Base-by-base conservation (phyloP, 192 early-diverging fungal species). In the Geranomyces variabilis region DNA sequence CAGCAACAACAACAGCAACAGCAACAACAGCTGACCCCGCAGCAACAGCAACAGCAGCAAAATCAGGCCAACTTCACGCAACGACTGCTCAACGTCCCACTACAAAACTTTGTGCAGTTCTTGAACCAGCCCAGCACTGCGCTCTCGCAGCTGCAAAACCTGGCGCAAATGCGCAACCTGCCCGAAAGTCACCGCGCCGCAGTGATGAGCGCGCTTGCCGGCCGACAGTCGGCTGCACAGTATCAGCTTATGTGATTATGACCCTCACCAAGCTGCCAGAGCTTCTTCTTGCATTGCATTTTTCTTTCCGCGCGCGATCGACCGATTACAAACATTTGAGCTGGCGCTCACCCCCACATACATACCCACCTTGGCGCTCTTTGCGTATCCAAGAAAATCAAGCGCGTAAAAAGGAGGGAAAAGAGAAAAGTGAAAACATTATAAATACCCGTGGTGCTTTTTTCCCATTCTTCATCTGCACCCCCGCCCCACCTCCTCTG, bases 111-210 rank as follows among this genome's bases (percentile, higher is more conserved):
- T 30, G 34, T 59, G 15, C 9, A 4, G 56, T 36, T 69, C 14
- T 1, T 69, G 13, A 69, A 59, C 24, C 26, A 28, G n/a, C 66
- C 66, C n/a, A 45, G 33, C 31, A 45, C 41, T 4, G 53, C 33
- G n/a, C 33, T 44, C 1, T 13, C 30, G 4, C 68, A 69, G 44
- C 63, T 64, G n/a, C 63, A 64, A 29, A 41, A 45, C 34, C 43
- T 64, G 17, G 63, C 41, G n/a, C 44, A 24, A 36, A 64, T 64
- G 63, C 15, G 41, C 5, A 13, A 45, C 6, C 41, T 64, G n/a
- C 63, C 63, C 21, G 63, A 69, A 60, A 60, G n/a, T 10, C 53
- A 69, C 59, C 57, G 56, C 53, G 41, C 68, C 4, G 56, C 53
- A 19, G 36, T 69, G 15, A 29, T 60, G 53, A 15, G 19, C 12